Evolutionary conservation across 164 flowering plant species (phyloP).

Genomic region (Sextonia rubra): DNA sequence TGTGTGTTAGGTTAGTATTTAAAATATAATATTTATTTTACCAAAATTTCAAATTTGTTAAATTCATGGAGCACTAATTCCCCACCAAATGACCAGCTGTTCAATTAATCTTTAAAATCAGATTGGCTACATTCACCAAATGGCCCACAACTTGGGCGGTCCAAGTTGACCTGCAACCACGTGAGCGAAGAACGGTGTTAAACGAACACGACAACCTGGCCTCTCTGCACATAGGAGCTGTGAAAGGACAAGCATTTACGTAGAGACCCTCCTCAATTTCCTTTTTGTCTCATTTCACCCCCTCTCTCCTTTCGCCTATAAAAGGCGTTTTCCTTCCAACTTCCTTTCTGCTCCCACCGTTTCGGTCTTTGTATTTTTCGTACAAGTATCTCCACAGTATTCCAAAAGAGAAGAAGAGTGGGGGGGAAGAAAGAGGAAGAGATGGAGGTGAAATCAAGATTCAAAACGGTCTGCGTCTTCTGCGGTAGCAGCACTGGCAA

Average conservation of each 20-base stretch:
- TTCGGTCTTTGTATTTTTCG: not conserved
- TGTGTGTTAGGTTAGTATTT: too few relatives aligned
- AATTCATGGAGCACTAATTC: too few relatives aligned
- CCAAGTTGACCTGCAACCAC: too few relatives aligned
- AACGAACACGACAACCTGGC: not conserved
- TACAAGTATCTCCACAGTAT: not conserved
- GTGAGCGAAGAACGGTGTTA: not conserved
- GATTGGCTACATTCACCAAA: too few relatives aligned
- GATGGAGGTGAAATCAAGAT: slow-evolving; percentile 21
- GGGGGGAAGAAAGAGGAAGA: slow-evolving; percentile 10
- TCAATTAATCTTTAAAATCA: too few relatives aligned
- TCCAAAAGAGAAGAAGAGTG: not conserved
- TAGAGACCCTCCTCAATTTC: not conserved
- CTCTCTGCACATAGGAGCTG: not conserved
- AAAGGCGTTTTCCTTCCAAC: not conserved
- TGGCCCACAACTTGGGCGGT: not conserved
- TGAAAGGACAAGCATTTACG: not conserved
- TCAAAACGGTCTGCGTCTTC: slow-evolving; percentile 35
- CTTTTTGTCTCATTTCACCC: not conserved
- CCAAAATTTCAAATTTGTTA: too few relatives aligned
- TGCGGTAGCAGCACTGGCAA: slow-evolving; percentile 42
- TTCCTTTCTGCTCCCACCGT: not conserved
- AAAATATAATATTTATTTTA: too few relatives aligned
- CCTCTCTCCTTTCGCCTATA: not conserved
- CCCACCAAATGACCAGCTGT: too few relatives aligned